Percentiles rank a stretch among this genome's conserved stretches.
phyloP scores from a whole-genome alignment of 192 early-diverging fungal species.

The Umbelopsis vinacea region DNA sequence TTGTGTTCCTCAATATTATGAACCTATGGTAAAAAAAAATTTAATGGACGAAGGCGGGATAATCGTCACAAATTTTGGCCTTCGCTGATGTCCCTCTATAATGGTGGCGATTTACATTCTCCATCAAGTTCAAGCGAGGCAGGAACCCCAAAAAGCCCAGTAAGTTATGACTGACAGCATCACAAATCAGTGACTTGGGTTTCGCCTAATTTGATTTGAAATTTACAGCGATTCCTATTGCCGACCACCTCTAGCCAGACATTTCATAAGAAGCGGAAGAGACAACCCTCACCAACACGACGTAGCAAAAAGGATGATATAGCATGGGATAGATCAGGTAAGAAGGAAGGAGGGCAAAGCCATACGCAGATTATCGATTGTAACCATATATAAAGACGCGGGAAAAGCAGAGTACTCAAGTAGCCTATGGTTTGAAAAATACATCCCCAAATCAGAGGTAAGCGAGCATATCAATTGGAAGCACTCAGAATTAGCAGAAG shows the following conservation, averaged over 20 bases:
- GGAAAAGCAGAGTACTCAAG: neutral
- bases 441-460: slow-evolving; percentile 14
- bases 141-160: slow-evolving; percentile 15
- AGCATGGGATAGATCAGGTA: neutral
- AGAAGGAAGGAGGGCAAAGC: neutral
- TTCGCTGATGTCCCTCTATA: slow-evolving; percentile 2
- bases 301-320: neutral
- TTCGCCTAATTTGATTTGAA: neutral
- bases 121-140: slow-evolving; percentile 14
- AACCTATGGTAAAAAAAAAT: too few species aligned
- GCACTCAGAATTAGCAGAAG: too few species aligned
- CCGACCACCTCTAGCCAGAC: slow-evolving; percentile 3
- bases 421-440: slow-evolving; percentile 16
- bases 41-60: neutral
- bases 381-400: neutral
- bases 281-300: neutral
- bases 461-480: neutral
- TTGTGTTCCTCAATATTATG: too few species aligned
- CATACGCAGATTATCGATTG: neutral
- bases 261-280: slow-evolving; percentile 19
- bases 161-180: neutral
- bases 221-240: slow-evolving; percentile 3
- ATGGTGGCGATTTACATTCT: slow-evolving; percentile 19
- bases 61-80: neutral
- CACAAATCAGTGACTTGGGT: neutral